phyloP scores from a whole-genome alignment of 768 basidiomycete genomes.

The Kwoniella mangroviensis region DNA sequence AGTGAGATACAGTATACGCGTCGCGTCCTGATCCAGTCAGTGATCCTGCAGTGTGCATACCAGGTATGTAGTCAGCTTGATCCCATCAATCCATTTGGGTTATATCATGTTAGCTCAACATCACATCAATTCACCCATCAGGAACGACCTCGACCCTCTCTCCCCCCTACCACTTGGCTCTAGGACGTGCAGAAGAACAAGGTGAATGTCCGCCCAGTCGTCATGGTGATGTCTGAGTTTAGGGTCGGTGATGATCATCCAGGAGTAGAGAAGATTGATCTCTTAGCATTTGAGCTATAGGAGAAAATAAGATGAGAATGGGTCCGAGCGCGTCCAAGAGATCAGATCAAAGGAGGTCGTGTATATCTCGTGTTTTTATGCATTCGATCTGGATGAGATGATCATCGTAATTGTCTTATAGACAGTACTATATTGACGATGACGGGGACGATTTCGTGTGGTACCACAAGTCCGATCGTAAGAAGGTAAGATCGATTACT shows the following conservation, averaged over 20 bases:
- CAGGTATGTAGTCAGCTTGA: not conserved
- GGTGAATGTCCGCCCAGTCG: not conserved
- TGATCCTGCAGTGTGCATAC: not conserved
- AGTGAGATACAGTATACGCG: not conserved
- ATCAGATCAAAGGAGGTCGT: not conserved
- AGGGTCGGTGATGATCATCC: not conserved
- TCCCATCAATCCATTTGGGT: not conserved
- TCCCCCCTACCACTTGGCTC: not conserved
- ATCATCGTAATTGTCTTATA: not conserved
- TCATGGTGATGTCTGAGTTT: not conserved
- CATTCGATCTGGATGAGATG: not conserved
- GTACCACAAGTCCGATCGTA: no score
- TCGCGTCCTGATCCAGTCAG: not conserved
- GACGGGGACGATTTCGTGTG: no score
- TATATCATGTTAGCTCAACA: not conserved
- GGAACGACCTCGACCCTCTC: no score
- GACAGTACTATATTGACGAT: not conserved
- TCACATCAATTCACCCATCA: not conserved
- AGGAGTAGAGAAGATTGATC: not conserved
- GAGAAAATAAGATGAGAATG: not conserved
- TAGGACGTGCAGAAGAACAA: not conserved
- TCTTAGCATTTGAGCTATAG: not conserved
- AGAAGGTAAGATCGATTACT: no score
- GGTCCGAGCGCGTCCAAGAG: not conserved
- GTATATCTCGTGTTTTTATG: not conserved